Conservation (phyloP, 768 basidiomycete genomes). For the Gloeopeniophorella convolvens region DNA sequence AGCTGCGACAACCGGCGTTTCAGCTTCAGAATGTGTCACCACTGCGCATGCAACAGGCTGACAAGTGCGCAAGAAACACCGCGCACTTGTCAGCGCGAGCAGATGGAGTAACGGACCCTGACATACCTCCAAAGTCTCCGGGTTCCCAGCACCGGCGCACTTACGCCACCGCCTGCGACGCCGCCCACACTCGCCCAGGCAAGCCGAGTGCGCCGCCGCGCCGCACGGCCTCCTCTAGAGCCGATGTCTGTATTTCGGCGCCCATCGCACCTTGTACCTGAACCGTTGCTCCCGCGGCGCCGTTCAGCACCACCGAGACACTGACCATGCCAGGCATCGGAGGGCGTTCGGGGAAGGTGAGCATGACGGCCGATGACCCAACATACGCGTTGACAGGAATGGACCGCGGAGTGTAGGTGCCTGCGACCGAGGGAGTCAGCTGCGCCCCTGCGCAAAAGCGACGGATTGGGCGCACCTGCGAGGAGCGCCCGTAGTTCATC, state of each 20-base stretch:
- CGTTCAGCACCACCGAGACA: conserved; percentile 57
- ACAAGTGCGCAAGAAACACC: not conserved
- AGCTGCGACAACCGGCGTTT: not conserved
- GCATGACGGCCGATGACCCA: conserved; percentile 42
- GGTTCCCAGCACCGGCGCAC: no score
- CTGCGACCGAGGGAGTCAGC: conserved; percentile 27
- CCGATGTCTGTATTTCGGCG: conserved; percentile 36
- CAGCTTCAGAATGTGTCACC: not conserved
- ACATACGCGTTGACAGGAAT: conserved; percentile 73
- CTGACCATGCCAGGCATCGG: conserved; percentile 61
- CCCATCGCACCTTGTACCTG: conserved; percentile 55
- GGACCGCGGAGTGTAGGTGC: conserved; percentile 45
- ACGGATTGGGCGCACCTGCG: conserved; percentile 38
- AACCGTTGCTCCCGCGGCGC: conserved; percentile 48
- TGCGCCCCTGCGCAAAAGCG: not conserved
- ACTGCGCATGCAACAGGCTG: not conserved
- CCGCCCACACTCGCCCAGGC: conserved; percentile 56
- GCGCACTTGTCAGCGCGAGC: not conserved
- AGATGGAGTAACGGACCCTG: not conserved
- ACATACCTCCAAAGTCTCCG: not conserved
- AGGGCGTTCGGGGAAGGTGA: conserved; percentile 60
- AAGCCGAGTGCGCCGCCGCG: conserved; percentile 67
- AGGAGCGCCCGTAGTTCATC: conserved; percentile 61
- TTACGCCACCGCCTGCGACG: conserved; percentile 12
- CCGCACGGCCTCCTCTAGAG: conserved; percentile 63